Base-by-base conservation (phyloP, 306 rosid species). In the Fragaria iinumae region DNA sequence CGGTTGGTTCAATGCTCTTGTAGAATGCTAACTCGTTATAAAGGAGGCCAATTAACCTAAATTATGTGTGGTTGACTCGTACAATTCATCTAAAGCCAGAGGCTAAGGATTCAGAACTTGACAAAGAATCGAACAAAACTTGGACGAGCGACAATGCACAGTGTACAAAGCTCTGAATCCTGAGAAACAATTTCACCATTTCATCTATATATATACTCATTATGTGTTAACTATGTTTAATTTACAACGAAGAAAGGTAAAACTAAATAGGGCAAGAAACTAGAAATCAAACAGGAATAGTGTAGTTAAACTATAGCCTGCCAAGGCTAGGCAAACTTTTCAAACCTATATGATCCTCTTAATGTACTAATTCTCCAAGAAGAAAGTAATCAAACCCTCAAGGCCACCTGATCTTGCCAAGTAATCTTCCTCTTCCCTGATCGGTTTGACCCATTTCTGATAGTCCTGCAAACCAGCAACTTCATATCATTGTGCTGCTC, bases 341-440 rank as follows among this genome's bases (percentile, higher is more conserved):
- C 76, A 75, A 69, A 52, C 79, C 25, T 43, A 20, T 47, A 29
- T 57, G 57, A 43, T 77, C 73, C 66, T 67, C 71, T 27, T 27
- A 41, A 17, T 12, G 32, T 66, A 66, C 72, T 67, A 73, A 78
- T 43, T 75, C 57, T 77, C 14, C 34, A 48, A 67, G 27, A 38
- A 67, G 70, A 50, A 56, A 17, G 77, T 75, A 47, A 88, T 95
- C 88, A 95, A 83, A 91, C 98, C 91, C 96, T 87, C 67, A 93
- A 87, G 44, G 93, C 98, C 77, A 96, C 96, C 83, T 87, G 98
- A 80, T 96, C 98, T 84, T 93, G 99, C 99, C 99, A 91, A 67
- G 98, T 84, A 80, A 96, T 96, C 94, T 92, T 96, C 84, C 98
- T 91, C 83, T 96, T 96, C 81, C 90, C 90, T 4, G 93, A 57